These are phyloP conservation scores for Neodidymelliopsis sp. DNA, from an alignment of 2,329 filamentous ascomycete species.

Conservation along the genomic window DNA sequence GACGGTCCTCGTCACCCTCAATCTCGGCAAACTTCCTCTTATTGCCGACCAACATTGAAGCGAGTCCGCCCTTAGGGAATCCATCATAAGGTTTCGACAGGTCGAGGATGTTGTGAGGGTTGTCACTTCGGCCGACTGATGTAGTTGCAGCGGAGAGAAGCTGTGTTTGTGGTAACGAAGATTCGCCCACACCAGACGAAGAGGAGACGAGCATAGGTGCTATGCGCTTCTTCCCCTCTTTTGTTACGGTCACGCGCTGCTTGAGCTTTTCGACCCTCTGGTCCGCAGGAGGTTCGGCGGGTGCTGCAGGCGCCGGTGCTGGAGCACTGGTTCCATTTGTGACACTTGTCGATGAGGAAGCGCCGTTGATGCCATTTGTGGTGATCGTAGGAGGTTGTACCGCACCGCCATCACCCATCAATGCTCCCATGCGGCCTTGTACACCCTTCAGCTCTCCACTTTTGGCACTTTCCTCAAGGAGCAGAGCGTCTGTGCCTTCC, in stretches of 20 bases:
- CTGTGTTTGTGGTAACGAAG: constrained; percentile 87
- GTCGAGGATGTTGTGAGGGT: constrained; percentile 84
- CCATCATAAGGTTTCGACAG: constrained; percentile 94
- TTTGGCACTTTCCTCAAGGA: constrained; percentile 90
- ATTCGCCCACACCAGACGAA: constrained; percentile 84
- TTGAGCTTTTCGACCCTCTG: constrained; percentile 76
- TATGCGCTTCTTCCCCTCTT: constrained; percentile 96
- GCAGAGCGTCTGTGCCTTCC: constrained; percentile 87
- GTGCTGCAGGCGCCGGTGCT: constrained; percentile 38
- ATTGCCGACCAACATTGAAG: constrained; percentile 86
- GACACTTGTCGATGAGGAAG: constrained; percentile 34
- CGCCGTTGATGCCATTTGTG: constrained; percentile 61
- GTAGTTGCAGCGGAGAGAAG: constrained; percentile 78
- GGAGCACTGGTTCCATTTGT: constrained; percentile 57
- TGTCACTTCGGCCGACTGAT: constrained; percentile 68
- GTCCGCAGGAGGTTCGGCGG: constrained; percentile 53
- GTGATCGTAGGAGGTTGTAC: constrained; percentile 60
- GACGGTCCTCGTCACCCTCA: constrained; percentile 77
- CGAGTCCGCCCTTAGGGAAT: constrained; percentile 85
- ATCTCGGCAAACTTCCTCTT: constrained; percentile 81
- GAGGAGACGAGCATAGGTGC: constrained; percentile 86
- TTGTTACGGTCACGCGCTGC: constrained; percentile 90
- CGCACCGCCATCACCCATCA: constrained; percentile 81
- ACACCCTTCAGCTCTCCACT: constrained; percentile 88
- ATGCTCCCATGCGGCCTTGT: constrained; percentile 94